Evolutionary conservation across 495 filamentous ascomycete species (phyloP).

Genomic region (Aspergillus leporis): DNA sequence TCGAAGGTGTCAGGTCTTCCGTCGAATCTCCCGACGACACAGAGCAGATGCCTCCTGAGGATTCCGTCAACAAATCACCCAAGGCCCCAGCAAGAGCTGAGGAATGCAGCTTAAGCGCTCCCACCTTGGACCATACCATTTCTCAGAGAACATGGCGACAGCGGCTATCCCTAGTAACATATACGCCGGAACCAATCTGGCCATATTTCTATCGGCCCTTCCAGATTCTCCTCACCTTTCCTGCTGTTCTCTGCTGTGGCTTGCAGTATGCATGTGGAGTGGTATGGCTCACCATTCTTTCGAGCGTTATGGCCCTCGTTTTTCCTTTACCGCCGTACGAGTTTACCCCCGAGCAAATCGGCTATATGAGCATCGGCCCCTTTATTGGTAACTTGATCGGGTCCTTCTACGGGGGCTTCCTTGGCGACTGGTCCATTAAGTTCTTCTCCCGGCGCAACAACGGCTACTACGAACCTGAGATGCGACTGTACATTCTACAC

Average conservation of each 20-base stretch:
- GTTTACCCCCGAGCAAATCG: conserved; percentile 42
- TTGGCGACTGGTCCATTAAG: conserved; percentile 43
- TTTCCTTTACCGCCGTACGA: conserved; percentile 43
- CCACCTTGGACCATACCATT: conserved; percentile 29
- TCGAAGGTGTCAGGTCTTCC: conserved; percentile 17
- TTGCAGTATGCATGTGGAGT: conserved; percentile 42
- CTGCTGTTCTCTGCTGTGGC: conserved; percentile 41
- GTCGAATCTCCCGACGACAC: conserved; percentile 4
- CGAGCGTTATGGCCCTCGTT: conserved; percentile 30
- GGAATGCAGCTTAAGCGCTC: conserved; percentile 12
- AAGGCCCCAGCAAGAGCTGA: neutral
- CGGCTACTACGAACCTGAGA: conserved; percentile 46
- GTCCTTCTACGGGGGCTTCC: conserved; percentile 33
- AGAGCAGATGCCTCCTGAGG: neutral
- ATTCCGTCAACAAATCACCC: conserved; percentile 11
- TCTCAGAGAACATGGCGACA: conserved; percentile 27
- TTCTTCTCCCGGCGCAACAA: conserved; percentile 38
- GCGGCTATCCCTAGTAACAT: conserved; percentile 26
- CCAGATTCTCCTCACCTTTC: conserved; percentile 30
- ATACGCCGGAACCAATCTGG: conserved; percentile 34
- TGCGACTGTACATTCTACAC: conserved; percentile 40
- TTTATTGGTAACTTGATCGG: conserved; percentile 45
- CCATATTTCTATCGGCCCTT: conserved; percentile 38
- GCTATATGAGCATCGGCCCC: conserved; percentile 39
- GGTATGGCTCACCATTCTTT: conserved; percentile 36